Evolutionary conservation across 1,284 basidiomycete genomes (phyloP).

Genomic region (Lentinula novae-zelandiae): DNA sequence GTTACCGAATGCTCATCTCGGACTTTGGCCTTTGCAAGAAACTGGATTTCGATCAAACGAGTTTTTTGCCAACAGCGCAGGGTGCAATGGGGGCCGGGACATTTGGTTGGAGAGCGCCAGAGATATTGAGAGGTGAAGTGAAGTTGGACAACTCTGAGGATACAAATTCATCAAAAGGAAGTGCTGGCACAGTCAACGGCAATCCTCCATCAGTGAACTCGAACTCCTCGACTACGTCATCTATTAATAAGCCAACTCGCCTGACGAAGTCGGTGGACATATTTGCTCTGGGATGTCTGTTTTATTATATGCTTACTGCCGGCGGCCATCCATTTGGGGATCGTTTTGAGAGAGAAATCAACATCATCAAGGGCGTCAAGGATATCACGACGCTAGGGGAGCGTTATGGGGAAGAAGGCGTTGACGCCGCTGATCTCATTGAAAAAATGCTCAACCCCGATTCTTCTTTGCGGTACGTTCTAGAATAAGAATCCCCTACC

Average conservation of each 20-base stretch:
- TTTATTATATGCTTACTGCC: slow-evolving; percentile 86
- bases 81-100: slow-evolving; percentile 88
- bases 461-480: slow-evolving; percentile 63
- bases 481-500: slow-evolving; percentile 5
- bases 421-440: slow-evolving; percentile 82
- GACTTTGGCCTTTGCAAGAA: slow-evolving; percentile 95
- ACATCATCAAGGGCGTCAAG: slow-evolving; percentile 82
- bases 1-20: slow-evolving; percentile 87
- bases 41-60: slow-evolving; percentile 90
- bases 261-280: slow-evolving; percentile 93
- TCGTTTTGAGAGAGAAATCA: slow-evolving; percentile 86
- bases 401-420: slow-evolving; percentile 83
- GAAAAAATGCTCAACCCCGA: slow-evolving; percentile 72
- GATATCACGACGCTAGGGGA: slow-evolving; percentile 63
- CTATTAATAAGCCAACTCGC: slow-evolving; percentile 51
- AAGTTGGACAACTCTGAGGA: slow-evolving; percentile 80
- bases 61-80: slow-evolving; percentile 79
- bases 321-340: slow-evolving; percentile 91
- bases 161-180: slow-evolving; percentile 61
- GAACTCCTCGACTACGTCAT: slow-evolving; percentile 24
- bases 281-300: slow-evolving; percentile 90
- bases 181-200: slow-evolving; percentile 46
- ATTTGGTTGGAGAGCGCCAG: slow-evolving; percentile 92
- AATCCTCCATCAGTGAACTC: slow-evolving; percentile 17
- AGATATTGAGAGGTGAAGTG: slow-evolving; percentile 89